Conservation (phyloP, 2,329 filamentous ascomycete genomes). For the Trichoderma koningii region DNA sequence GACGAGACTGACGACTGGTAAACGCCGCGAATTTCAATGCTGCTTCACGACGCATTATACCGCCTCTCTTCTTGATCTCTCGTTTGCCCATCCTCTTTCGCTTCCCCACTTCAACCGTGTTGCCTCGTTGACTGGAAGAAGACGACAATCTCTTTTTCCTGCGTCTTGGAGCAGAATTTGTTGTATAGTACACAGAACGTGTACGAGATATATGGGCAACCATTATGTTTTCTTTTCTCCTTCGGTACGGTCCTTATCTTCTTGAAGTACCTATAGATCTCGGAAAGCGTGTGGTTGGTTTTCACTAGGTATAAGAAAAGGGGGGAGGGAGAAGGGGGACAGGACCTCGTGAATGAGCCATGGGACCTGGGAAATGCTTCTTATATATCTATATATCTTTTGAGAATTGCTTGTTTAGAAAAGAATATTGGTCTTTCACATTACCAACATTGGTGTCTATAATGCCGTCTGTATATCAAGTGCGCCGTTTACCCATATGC, state of each 20-base stretch:
- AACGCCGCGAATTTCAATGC: conserved; percentile 17
- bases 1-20: conserved; percentile 73
- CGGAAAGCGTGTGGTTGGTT: conserved; percentile 12
- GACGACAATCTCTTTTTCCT: neutral
- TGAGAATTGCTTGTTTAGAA: conserved; percentile 11
- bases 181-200: conserved; percentile 27
- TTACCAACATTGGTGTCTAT: neutral
- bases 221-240: neutral
- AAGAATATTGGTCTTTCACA: conserved; percentile 6
- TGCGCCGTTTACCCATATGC: neutral
- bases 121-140: conserved; percentile 21
- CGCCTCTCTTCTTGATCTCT: conserved; percentile 22
- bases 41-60: conserved; percentile 22
- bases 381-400: conserved; percentile 16
- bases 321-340: neutral
- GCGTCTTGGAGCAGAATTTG: neutral
- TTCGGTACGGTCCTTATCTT: no score
- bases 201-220: conserved; percentile 15
- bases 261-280: conserved; percentile 5
- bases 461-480: neutral
- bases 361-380: conserved; percentile 8
- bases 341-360: neutral
- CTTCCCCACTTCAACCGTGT: conserved; percentile 6
- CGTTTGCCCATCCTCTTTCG: neutral
- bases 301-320: neutral